Percentiles rank a stretch among this genome's conserved stretches.
Evolutionary conservation across 345 rosid species (phyloP).

Genomic region (Eucalyptus erythrocorys): DNA sequence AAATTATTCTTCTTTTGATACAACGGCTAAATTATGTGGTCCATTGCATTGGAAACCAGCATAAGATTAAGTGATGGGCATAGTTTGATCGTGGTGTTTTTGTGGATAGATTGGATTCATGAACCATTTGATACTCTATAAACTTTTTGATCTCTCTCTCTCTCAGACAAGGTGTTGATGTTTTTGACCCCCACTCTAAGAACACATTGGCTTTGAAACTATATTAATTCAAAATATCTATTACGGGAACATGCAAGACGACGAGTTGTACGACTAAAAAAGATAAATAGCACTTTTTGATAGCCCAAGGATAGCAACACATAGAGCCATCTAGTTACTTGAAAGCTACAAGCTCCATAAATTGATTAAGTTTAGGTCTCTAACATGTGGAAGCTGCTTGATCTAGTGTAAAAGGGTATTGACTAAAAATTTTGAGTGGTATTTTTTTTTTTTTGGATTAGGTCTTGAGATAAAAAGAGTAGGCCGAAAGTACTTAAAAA

Average conservation of each 20-base stretch:
- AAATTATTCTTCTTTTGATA: neutral
- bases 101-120: neutral
- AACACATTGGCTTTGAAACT: neutral
- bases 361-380: neutral
- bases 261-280: neutral
- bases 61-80: neutral
- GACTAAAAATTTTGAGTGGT: neutral
- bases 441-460: neutral
- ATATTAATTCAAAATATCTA: too few species aligned
- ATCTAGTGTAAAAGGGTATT: neutral
- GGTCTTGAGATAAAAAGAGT: neutral
- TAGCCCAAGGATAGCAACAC: neutral
- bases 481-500: neutral
- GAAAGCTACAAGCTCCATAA: neutral
- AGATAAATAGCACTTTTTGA: neutral
- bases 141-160: neutral
- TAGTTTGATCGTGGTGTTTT: neutral
- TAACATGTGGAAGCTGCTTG: neutral
- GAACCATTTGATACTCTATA: neutral
- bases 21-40: accelerated
- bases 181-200: neutral
- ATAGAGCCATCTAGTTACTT: neutral
- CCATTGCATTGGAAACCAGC: neutral
- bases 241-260: neutral
- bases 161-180: neutral